Percentiles rank a stretch among this genome's conserved stretches.
Evolutionary conservation across 129 eudicot genomes (phyloP).

Genomic region (Daucus carota): DH1_v3.0 NC_030382.2:41457001-41457500

Average conservation of each 20-base stretch:
- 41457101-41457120: background rate
- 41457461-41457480: background rate
- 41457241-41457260: background rate
- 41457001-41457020: background rate
- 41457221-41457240: background rate
- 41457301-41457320: background rate
- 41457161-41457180: background rate
- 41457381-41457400: background rate
- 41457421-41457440: background rate
- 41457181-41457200: background rate
- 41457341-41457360: background rate
- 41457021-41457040: background rate
- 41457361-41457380: background rate
- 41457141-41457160: background rate
- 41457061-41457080: background rate
- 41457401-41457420: background rate
- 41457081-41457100: background rate
- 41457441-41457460: background rate
- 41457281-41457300: constrained; percentile 3
- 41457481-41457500: background rate
- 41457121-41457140: background rate
- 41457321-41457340: background rate
- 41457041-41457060: background rate
- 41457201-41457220: background rate
- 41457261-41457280: background rate